Percentiles rank a stretch among this genome's conserved stretches.
phyloP scores from a whole-genome alignment of 2,329 filamentous ascomycete genomes.

The Laburnicola sp. region DNA sequence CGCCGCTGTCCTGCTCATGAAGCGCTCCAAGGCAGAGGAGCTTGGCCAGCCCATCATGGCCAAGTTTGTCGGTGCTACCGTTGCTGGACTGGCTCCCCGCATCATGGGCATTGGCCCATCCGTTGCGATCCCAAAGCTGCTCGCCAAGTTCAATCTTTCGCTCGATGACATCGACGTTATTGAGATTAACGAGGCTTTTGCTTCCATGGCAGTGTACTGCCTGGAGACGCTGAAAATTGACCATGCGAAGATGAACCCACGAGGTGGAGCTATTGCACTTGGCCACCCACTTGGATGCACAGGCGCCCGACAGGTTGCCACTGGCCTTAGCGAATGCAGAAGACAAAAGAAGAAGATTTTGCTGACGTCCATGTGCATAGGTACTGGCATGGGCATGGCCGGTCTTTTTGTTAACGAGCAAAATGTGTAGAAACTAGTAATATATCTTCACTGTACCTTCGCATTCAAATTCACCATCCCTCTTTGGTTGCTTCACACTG shows the following conservation, averaged over 20 bases:
- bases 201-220: conserved; percentile 97
- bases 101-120: conserved; percentile 95
- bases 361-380: conserved; percentile 87
- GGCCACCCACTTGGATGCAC: conserved; percentile 82
- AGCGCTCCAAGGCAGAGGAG: conserved; percentile 83
- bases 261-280: conserved; percentile 80
- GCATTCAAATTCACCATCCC: too few species aligned
- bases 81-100: conserved; percentile 84
- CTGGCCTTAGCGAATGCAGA: conserved; percentile 81
- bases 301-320: conserved; percentile 81
- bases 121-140: conserved; percentile 75
- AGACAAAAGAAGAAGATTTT: conserved; percentile 87
- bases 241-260: conserved; percentile 76
- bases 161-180: conserved; percentile 84
- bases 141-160: conserved; percentile 74
- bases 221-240: conserved; percentile 67
- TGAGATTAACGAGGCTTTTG: conserved; percentile 97
- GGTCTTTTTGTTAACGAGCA: conserved; percentile 69
- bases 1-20: conserved; percentile 89
- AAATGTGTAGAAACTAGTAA: conserved; percentile 10
- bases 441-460: too few species aligned
- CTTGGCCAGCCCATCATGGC: conserved; percentile 89
- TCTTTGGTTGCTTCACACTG: too few species aligned
- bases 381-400: conserved; percentile 69
- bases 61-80: conserved; percentile 91